Evolutionary conservation across 441 rosid genomes (phyloP).

Genomic region (Breynia disticha): DNA sequence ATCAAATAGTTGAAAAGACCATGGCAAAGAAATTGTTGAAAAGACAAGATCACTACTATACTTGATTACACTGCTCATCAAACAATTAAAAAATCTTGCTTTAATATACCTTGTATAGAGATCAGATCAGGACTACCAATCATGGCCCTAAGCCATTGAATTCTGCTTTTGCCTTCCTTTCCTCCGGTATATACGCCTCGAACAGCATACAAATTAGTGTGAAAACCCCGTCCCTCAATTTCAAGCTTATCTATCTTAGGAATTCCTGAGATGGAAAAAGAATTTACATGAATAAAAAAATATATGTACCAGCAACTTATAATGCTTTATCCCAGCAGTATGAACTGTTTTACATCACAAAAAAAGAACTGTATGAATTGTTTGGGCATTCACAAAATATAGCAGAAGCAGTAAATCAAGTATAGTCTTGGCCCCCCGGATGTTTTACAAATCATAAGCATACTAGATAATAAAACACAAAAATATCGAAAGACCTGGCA

Average conservation of each 20-base stretch:
- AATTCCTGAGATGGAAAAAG: slow-evolving; percentile 37
- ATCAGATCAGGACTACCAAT: slow-evolving; percentile 97
- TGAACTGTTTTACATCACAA: too few species aligned
- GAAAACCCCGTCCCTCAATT: slow-evolving; percentile 92
- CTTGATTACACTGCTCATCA: background rate
- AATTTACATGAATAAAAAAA: background rate
- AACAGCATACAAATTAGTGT: slow-evolving; percentile 87
- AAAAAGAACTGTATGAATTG: too few species aligned
- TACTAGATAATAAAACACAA: background rate
- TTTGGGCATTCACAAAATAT: too few species aligned
- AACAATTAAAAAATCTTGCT: background rate
- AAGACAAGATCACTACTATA: background rate
- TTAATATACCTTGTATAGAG: slow-evolving; percentile 69
- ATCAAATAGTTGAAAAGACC: slow-evolving; percentile 7
- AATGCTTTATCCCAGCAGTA: too few species aligned
- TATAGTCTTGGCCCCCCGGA: too few species aligned
- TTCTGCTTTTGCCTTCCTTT: slow-evolving; percentile 92
- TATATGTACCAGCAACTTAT: background rate
- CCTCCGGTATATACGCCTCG: slow-evolving; percentile 88
- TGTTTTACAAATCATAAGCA: too few species aligned
- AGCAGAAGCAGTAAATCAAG: too few species aligned
- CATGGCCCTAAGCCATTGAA: slow-evolving; percentile 97
- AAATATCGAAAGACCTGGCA: slow-evolving; percentile 55
- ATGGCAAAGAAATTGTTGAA: background rate
- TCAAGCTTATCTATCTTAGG: slow-evolving; percentile 87